phyloP scores from a whole-genome alignment of 805 yeast species.

The Pichia gijzeniarum region DNA sequence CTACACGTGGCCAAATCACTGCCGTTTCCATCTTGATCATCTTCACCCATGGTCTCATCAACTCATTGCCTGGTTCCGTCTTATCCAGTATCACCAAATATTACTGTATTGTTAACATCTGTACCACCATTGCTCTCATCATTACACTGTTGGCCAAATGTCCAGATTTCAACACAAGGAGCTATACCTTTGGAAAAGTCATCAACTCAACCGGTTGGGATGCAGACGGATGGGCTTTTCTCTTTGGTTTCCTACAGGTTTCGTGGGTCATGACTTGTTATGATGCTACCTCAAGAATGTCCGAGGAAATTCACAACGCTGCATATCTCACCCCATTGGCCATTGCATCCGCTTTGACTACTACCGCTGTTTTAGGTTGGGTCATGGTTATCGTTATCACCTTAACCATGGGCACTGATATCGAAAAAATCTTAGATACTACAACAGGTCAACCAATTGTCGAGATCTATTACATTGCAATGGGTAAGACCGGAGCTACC shows the following conservation, averaged over 20 bases:
- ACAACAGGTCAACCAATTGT: constrained; percentile 47
- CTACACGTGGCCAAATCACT: constrained; percentile 39
- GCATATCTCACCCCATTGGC: constrained; percentile 52
- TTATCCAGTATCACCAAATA: constrained; percentile 45
- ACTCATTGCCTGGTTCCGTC: constrained; percentile 46
- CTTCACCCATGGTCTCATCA: constrained; percentile 41
- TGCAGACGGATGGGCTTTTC: constrained; percentile 48
- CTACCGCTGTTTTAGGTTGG: constrained; percentile 47
- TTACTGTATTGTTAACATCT: constrained; percentile 44
- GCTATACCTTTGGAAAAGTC: constrained; percentile 42
- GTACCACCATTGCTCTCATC: constrained; percentile 43
- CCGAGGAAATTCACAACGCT: constrained; percentile 51
- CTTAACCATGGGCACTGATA: constrained; percentile 38
- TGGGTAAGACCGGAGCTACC: constrained; percentile 48
- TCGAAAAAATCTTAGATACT: constrained; percentile 29
- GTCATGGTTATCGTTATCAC: constrained; percentile 41
- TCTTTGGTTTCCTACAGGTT: constrained; percentile 51
- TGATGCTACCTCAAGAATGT: constrained; percentile 50
- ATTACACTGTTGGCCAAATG: constrained; percentile 51
- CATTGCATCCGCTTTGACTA: constrained; percentile 45
- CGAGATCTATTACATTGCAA: constrained; percentile 42
- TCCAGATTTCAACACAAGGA: constrained; percentile 38
- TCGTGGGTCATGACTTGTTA: constrained; percentile 56
- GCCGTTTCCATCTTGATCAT: constrained; percentile 48
- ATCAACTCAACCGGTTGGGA: constrained; percentile 46